Evolutionary conservation across 2,329 filamentous ascomycete genomes (phyloP), one percentile per base, ranked within the genome.

Genomic region (Botrytis porri): DNA sequence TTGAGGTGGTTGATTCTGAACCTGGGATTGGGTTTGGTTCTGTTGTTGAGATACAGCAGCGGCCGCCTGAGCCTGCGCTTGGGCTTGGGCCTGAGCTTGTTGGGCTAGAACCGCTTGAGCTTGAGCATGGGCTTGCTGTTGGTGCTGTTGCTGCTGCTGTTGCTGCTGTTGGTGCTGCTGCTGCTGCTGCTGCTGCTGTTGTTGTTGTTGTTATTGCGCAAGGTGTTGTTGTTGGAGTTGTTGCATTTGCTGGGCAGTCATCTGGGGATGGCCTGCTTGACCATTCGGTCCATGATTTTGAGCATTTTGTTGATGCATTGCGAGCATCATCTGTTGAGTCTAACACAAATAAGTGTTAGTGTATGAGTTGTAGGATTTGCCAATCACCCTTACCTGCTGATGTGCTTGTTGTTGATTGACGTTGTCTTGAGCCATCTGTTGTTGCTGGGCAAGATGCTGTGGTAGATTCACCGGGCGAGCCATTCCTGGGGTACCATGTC

Each of bases 191-290:
- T 85, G 85, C 72, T 86, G 85, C 63, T 82, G 83, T 78, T 84
- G 83, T 63, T 84, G 85, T 71, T 86, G 85, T 41, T 84, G 85
- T 71, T 86, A 85, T 43, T 84, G 85, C 75, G 85, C 83, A 75
- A 85, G 83, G 69, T 81, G 79, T 61, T 81, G 84, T 71, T 84
- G 83, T 74, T 86, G 85, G 74, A 86, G 80, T 73, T 78, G 82
- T 69, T 83, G 83, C 74, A 87, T 80, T 71, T 83, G 83, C 74
- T 86, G 86, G 6, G 84, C 81, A 51, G 82, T 85, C 82, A 88
- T 86, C 71, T 84, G 83, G 39, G 81, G 83, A 75, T 88, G 87
- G 32, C 84, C 84, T 37, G 82, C 84, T 73, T 84, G 77, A 45
- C 74, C 76, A 60, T 76, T 77, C 79, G 83, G 73, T 81, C 83